A percentile compares a stretch with the other conserved stretches of the same genome.
Evolutionary conservation across 345 rosid species (phyloP).

Genomic region (Lepidium didymum): DNA sequence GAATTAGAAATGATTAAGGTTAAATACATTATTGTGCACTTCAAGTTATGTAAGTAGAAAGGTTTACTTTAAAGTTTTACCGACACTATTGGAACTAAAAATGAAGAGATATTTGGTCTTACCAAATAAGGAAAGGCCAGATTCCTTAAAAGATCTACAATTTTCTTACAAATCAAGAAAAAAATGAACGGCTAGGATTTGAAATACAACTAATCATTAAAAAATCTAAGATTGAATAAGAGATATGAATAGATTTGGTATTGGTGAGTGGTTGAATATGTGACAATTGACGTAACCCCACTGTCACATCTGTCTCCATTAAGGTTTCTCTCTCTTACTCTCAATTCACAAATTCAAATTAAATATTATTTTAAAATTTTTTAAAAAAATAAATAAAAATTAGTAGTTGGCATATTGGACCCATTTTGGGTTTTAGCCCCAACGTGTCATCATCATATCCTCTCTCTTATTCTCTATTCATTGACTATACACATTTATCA

Average conservation of each 20-base stretch:
- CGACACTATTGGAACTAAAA: background rate
- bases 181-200: constrained; percentile 19
- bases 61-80: constrained; percentile 1
- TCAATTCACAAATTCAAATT: background rate
- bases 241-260: background rate
- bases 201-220: background rate
- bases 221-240: constrained; percentile 14
- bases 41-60: constrained; percentile 7
- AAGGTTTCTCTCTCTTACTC: constrained; percentile 24
- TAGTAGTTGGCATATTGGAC: constrained; percentile 28
- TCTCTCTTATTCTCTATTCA: constrained; percentile 13
- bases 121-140: constrained; percentile 28
- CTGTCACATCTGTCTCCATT: constrained; percentile 33
- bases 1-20: background rate
- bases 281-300: constrained; percentile 30
- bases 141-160: too few species aligned
- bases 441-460: constrained; percentile 20
- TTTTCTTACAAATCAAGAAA: background rate
- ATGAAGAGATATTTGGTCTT: constrained; percentile 1
- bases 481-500: constrained; percentile 15
- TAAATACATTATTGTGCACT: constrained; percentile 8
- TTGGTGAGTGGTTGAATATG: constrained; percentile 19
- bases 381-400: too few species aligned
- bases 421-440: constrained; percentile 10
- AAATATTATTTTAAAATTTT: too few species aligned